Conservation (phyloP, 495 filamentous ascomycete genomes). For the Neurospora sp. region DNA sequence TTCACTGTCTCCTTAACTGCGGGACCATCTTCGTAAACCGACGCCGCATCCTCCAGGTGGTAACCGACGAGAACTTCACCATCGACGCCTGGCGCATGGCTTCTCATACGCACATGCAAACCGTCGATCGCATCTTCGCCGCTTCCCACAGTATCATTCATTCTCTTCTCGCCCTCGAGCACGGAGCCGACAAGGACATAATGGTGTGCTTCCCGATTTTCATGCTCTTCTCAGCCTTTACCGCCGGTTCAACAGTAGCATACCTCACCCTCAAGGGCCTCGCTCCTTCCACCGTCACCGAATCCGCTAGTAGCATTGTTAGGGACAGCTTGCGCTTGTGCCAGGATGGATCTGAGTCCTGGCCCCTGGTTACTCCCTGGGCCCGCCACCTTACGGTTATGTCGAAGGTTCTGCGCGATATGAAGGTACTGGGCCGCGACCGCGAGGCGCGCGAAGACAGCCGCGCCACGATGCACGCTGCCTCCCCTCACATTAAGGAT, state of each 20-base stretch:
- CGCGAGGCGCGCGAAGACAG: constrained; percentile 17
- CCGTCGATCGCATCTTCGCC: constrained; percentile 38
- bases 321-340: constrained; percentile 39
- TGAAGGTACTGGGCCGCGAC: constrained; percentile 20
- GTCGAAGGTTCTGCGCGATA: constrained; percentile 37
- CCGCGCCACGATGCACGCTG: constrained; percentile 11
- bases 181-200: constrained; percentile 38
- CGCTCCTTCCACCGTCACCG: constrained; percentile 33
- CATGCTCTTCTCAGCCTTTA: constrained; percentile 44
- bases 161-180: constrained; percentile 33
- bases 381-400: constrained; percentile 40
- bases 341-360: constrained; percentile 36
- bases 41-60: constrained; percentile 39
- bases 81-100: constrained; percentile 35
- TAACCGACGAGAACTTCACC: constrained; percentile 35
- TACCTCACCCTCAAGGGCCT: constrained; percentile 41
- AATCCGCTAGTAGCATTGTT: constrained; percentile 38
- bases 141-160: constrained; percentile 40
- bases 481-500: constrained; percentile 34
- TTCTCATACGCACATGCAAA: constrained; percentile 26
- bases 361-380: constrained; percentile 42
- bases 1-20: constrained; percentile 41
- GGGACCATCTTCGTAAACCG: constrained; percentile 42
- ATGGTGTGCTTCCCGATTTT: constrained; percentile 42
- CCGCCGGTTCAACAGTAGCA: constrained; percentile 39